phyloP scores from a whole-genome alignment of 164 flowering plant species.

The Hamamelis virginiana region DNA sequence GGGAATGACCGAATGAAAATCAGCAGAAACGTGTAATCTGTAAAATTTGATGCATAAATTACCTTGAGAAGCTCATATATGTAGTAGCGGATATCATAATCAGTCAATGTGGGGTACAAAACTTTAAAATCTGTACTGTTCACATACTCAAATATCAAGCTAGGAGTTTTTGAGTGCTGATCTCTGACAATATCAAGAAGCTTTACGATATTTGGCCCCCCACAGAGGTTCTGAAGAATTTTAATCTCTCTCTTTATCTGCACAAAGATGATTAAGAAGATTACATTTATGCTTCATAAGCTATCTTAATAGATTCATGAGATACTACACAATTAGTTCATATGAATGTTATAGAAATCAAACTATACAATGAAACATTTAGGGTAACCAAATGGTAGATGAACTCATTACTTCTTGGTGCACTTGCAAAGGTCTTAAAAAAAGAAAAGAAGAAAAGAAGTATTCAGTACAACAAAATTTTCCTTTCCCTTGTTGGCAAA shows the following conservation, averaged over 20 bases:
- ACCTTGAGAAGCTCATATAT: slow-evolving; percentile 81
- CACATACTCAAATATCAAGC: slow-evolving; percentile 74
- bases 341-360: not conserved
- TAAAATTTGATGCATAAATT: slow-evolving; percentile 10
- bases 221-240: slow-evolving; percentile 77
- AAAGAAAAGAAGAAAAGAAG: too few relatives aligned
- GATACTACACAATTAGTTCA: not conserved
- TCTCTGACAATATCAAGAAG: slow-evolving; percentile 76
- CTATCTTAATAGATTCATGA: not conserved
- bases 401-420: not conserved
- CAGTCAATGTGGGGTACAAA: slow-evolving; percentile 70
- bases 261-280: slow-evolving; percentile 10
- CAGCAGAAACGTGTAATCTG: not conserved
- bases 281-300: not conserved
- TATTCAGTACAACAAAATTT: too few relatives aligned
- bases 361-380: not conserved
- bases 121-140: slow-evolving; percentile 78
- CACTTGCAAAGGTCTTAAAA: not conserved
- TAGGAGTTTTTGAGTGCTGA: slow-evolving; percentile 79
- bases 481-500: too few relatives aligned
- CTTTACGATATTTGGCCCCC: slow-evolving; percentile 71
- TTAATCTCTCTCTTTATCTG: slow-evolving; percentile 83
- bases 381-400: too few relatives aligned
- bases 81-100: slow-evolving; percentile 78
- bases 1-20: too few relatives aligned